Evolutionary conservation across 495 filamentous ascomycete genomes (phyloP).

Genomic region (Penicillium antarcticum): DNA sequence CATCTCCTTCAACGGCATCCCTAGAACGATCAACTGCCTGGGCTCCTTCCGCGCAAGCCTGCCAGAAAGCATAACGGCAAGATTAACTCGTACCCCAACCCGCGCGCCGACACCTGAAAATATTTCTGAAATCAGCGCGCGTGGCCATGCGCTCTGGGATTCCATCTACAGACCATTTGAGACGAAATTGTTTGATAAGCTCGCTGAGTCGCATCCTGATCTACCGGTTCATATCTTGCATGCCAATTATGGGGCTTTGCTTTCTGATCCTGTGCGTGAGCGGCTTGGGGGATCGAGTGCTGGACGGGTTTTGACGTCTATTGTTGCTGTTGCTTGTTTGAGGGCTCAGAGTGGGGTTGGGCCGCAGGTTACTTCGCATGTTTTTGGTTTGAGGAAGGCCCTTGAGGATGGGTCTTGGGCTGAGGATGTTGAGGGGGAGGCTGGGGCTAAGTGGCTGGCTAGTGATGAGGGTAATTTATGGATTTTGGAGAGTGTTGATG

Average conservation of each 20-base stretch:
- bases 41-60: conserved; percentile 59
- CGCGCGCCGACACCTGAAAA: conserved; percentile 34
- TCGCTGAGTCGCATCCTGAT: conserved; percentile 70
- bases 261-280: conserved; percentile 61
- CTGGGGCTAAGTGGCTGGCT: conserved; percentile 62
- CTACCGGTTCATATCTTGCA: conserved; percentile 73
- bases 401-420: conserved; percentile 60
- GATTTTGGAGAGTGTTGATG: conserved; percentile 67
- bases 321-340: conserved; percentile 67
- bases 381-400: conserved; percentile 71
- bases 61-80: conserved; percentile 29
- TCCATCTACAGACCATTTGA: conserved; percentile 71
- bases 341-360: conserved; percentile 73
- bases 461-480: conserved; percentile 70
- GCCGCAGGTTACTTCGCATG: conserved; percentile 72
- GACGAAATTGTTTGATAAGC: conserved; percentile 60
- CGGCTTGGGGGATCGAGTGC: conserved; percentile 41
- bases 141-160: conserved; percentile 64
- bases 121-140: conserved; percentile 45
- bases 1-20: conserved; percentile 82
- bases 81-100: conserved; percentile 19
- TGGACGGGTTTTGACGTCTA: conserved; percentile 61
- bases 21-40: conserved; percentile 75
- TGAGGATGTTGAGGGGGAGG: conserved; percentile 49
- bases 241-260: conserved; percentile 64